A percentile compares a stretch with the other conserved stretches of the same genome.
Evolutionary conservation across 2,329 filamentous ascomycete genomes (phyloP).

Genomic region (Cryphonectria naterciae): DNA sequence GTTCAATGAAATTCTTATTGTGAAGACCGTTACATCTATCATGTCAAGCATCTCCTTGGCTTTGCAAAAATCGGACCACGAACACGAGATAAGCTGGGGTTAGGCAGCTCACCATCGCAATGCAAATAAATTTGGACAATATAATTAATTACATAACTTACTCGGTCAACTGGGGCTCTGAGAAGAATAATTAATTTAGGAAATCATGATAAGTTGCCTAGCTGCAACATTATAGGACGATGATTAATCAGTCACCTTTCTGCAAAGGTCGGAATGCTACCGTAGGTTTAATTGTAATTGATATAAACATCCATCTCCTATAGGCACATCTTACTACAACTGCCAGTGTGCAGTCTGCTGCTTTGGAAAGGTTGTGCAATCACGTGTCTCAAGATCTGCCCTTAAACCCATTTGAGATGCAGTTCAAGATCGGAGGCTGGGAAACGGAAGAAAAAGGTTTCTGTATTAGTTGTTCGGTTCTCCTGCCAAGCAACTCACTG

Average conservation of each 20-base stretch:
- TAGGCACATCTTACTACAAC: background rate
- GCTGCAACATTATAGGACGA: too few species aligned
- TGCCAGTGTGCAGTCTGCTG: background rate
- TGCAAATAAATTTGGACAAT: too few species aligned
- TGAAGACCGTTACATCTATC: background rate
- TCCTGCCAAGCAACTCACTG: background rate
- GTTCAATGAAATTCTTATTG: background rate
- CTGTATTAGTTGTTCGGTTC: background rate
- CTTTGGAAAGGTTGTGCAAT: background rate
- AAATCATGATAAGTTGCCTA: too few species aligned
- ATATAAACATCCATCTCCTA: too few species aligned
- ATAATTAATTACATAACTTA: too few species aligned
- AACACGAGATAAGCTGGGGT: background rate
- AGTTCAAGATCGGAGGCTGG: background rate
- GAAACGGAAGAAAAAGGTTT: background rate
- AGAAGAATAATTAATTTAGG: too few species aligned
- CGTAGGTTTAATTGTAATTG: too few species aligned
- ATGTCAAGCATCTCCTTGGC: background rate
- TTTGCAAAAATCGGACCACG: background rate
- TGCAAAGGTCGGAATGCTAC: too few species aligned
- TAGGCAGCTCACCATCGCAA: too few species aligned
- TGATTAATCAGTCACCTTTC: too few species aligned
- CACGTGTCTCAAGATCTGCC: background rate
- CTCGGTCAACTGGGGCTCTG: too few species aligned
- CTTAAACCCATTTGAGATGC: background rate